Conservation (phyloP, 495 filamentous ascomycete species). For the Collariella sp. region DNA sequence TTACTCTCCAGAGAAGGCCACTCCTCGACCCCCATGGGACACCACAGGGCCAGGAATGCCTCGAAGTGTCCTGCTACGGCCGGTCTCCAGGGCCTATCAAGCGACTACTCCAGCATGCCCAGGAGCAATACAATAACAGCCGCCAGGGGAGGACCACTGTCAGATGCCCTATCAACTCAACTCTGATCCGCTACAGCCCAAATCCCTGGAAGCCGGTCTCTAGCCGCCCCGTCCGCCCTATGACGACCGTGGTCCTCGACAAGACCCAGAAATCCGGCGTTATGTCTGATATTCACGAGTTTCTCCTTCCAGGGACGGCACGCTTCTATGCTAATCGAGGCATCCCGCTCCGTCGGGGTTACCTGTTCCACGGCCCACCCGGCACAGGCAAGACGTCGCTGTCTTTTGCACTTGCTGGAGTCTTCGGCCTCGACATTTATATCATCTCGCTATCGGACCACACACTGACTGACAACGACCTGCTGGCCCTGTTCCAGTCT, state of each 20-base stretch:
- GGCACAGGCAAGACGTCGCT: conserved; percentile 57
- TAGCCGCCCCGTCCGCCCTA: conserved; percentile 59
- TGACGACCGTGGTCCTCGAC: conserved; percentile 79
- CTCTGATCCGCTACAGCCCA: conserved; percentile 28
- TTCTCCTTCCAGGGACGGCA: conserved; percentile 62
- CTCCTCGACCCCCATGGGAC: conserved; percentile 23
- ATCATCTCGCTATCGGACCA: conserved; percentile 55
- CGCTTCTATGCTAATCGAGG: conserved; percentile 73
- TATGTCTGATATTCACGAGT: conserved; percentile 78
- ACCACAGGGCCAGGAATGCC: conserved; percentile 31
- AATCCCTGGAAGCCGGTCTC: conserved; percentile 57
- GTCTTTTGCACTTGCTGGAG: conserved; percentile 58
- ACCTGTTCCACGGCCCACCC: conserved; percentile 70
- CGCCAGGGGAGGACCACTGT: conserved; percentile 43
- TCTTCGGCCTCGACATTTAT: conserved; percentile 62
- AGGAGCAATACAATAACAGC: conserved; percentile 40
- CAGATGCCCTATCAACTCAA: conserved; percentile 34
- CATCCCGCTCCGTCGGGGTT: conserved; percentile 87
- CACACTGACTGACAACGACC: conserved; percentile 58
- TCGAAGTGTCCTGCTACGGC: conserved; percentile 37
- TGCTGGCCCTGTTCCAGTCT: conserved; percentile 56
- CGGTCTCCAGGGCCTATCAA: conserved; percentile 51
- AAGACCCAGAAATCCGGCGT: conserved; percentile 60
- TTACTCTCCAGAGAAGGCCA: conserved; percentile 30
- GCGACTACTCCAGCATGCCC: conserved; percentile 48